A percentile compares a stretch with the other conserved stretches of the same genome.
These are phyloP conservation scores for Cladobotryum mycophilum DNA, from an alignment of 2,329 filamentous ascomycete species.

Conservation along the genomic window DNA sequence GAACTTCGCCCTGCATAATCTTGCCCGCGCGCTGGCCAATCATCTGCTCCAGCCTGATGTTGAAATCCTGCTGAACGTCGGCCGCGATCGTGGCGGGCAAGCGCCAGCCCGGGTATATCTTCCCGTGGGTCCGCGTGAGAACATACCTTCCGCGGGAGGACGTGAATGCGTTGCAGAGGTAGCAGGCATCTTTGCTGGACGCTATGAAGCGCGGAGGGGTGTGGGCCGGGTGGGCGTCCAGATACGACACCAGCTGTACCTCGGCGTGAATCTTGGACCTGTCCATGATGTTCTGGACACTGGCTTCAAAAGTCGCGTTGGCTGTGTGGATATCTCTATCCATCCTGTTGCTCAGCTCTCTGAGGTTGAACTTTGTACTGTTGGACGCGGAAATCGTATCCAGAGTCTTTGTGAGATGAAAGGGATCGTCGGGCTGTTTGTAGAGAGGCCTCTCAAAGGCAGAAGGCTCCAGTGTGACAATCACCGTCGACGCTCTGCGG, in stretches of 20 bases:
- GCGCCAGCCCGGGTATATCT: slow-evolving; percentile 15
- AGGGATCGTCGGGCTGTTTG: neutral
- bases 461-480: neutral
- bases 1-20: neutral
- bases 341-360: neutral
- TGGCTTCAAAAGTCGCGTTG: neutral
- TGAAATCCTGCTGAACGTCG: neutral
- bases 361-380: neutral
- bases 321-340: neutral
- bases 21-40: neutral
- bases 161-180: slow-evolving; percentile 17
- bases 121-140: slow-evolving; percentile 14
- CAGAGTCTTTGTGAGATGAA: neutral
- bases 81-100: neutral
- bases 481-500: neutral
- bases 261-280: slow-evolving; percentile 16
- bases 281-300: neutral
- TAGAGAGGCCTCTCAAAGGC: neutral
- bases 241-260: slow-evolving; percentile 17
- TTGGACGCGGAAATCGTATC: neutral
- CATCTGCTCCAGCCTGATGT: neutral
- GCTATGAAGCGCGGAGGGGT: slow-evolving; percentile 15
- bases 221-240: slow-evolving; percentile 6
- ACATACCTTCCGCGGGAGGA: slow-evolving; percentile 5
- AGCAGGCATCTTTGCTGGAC: slow-evolving; percentile 18